A percentile compares a stretch with the other conserved stretches of the same genome.
Evolutionary conservation across 768 basidiomycete species (phyloP).

Genomic region (Zangia roseola): DNA sequence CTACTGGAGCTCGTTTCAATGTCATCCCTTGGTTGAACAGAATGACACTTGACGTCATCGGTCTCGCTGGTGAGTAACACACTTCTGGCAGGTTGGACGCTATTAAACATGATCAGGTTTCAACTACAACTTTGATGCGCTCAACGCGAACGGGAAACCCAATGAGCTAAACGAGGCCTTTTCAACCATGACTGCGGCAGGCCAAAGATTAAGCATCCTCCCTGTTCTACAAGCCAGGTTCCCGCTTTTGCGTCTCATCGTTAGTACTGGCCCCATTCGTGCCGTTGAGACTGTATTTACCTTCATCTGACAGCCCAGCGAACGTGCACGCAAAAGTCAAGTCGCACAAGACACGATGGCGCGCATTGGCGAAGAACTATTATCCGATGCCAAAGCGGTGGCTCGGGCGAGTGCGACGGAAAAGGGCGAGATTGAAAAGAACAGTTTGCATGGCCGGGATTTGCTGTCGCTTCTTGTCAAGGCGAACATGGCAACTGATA

Average conservation of each 20-base stretch:
- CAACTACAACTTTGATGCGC: constrained; percentile 35
- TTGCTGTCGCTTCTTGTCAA: constrained; percentile 57
- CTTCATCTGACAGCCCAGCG: constrained; percentile 18
- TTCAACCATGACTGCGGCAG: constrained; percentile 26
- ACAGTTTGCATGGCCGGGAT: constrained; percentile 44
- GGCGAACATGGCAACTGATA: constrained; percentile 63
- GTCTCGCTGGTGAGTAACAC: constrained; percentile 33
- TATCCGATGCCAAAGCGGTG: constrained; percentile 48
- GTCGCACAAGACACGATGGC: constrained; percentile 42
- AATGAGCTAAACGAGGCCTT: constrained; percentile 37
- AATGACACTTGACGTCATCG: constrained; percentile 43
- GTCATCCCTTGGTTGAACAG: constrained; percentile 33
- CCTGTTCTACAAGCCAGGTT: constrained; percentile 34
- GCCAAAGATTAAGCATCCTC: constrained; percentile 18
- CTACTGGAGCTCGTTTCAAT: constrained; percentile 26
- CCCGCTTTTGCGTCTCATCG: constrained; percentile 40
- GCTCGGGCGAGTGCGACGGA: constrained; percentile 24
- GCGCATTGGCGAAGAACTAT: constrained; percentile 49
- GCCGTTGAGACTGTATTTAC: neutral
- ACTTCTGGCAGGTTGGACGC: too few relatives aligned
- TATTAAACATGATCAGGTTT: constrained; percentile 30
- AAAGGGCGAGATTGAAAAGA: constrained; percentile 33
- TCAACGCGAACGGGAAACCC: constrained; percentile 22
- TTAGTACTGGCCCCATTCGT: constrained; percentile 19
- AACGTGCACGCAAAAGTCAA: constrained; percentile 13